Base-by-base conservation (phyloP, 1,139 yeast species). In the Magnusiomyces paraingens region DNA sequence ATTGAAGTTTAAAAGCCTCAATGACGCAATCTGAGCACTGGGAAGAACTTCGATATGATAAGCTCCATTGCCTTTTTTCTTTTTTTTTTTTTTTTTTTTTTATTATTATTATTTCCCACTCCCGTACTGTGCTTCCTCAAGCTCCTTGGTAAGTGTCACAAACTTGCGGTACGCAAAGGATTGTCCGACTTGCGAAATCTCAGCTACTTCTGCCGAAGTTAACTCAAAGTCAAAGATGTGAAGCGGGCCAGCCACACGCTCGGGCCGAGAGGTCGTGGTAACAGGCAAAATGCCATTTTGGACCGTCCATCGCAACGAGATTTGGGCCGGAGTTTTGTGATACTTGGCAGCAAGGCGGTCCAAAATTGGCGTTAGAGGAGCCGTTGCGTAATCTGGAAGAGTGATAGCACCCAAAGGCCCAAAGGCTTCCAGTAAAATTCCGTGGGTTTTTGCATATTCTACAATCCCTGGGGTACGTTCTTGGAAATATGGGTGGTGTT, bases 401-500 rank as follows among this genome's bases (percentile, higher is more conserved):
- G 72, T 63, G 47, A 74, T 63, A 32, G 84, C 82, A 4, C 79
- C 74, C 60, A 87, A 73, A 35, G 94, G 91, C 3, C 86, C 77
- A 67, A 83, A 86, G 1, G 91, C 89, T 64, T 81, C 84, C 36
- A 86, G 59, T 53, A 77, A 68, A 57, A 86, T 82, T 18, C 71
- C 76, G 49, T 84, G 64, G 51, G 76, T 67, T 61, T 78, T 70
- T 57, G 79, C 72, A 63, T 72, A 85, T 21, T 81, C 77, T 52
- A 79, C 79, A 59, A 86, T 78, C 1, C 82, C 87, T 0, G 86
- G 84, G 14, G 88, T 76, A 67, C 84, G 91, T 62, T 83, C 75
- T 62, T 82, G 89, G 60, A 85, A 75, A 65, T 82, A 82, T 0
- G 90, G 82, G 65, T 77, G 79, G 69, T 72, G 83, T 66, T 86